Base-by-base conservation (phyloP, 176 grass and related monocot species). In the Puya raimondii region DNA sequence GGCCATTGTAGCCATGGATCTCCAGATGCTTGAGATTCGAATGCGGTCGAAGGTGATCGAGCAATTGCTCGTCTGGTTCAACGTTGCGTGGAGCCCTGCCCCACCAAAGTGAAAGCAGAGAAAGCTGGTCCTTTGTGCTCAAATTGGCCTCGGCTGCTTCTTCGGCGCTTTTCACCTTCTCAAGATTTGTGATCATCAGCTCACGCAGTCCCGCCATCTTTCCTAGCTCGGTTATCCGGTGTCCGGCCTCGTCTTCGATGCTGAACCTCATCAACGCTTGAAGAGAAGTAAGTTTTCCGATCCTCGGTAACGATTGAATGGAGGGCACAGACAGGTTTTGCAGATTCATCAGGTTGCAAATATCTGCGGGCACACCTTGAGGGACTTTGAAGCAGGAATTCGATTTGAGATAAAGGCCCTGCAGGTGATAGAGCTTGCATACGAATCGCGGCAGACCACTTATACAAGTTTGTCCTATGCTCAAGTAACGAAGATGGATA, bases 1-100 rank as follows among this genome's bases (percentile, higher is more conserved):
- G 73, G 17, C 86, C 82, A n/a, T 74, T 80, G 71, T 89, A 85
- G 63, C 53, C 82, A 66, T 73, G 58, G 61, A 89, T 72, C n/a
- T 42, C 50, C 53, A 89, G 11, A 71, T 85, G 76, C 17, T 25
- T 47, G 0, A 54, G 2, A 6, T 77, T 83, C 0, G 33, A 3
- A 7, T 81, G 66, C 49, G 78, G 86, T 78, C 76, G 12, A 13
- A 88, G 82, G 16, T 71, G 20, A 0, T 79, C 23, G 11, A 88
- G 70, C 48, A 81, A 49, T 48, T 54, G 6, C 18, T 81, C 78
- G 48, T 72, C 74, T 56, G 42, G 56, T 8, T 49, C 56, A 5
- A 14, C 54, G 48, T 76, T 67, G 70, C 66, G 67, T 1, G 61
- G 48, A 0, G 15, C 47, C 23, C 1, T 51, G 64, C 47, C 69